phyloP scores from a whole-genome alignment of 2,329 filamentous ascomycete genomes.

The Botrytis squamosa region DNA sequence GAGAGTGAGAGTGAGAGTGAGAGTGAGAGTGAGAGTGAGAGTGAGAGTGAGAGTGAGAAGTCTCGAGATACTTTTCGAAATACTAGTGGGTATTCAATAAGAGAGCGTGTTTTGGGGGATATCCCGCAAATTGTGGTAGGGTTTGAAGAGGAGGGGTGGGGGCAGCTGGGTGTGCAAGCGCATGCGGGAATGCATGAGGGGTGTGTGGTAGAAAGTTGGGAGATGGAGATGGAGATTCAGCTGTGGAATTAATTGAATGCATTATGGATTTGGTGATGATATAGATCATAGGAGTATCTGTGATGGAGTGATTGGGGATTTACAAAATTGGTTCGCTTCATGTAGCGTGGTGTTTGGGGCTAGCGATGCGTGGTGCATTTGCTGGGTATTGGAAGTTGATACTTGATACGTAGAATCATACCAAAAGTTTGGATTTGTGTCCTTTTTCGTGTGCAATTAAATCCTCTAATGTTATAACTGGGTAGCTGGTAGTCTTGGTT shows the following conservation, averaged over 20 bases:
- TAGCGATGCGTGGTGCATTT: not conserved
- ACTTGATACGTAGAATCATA: not conserved
- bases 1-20: not conserved
- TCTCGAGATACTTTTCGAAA: not conserved
- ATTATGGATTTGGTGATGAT: not conserved
- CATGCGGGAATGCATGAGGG: not conserved
- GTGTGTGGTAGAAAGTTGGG: not conserved
- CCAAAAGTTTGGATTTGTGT: not conserved
- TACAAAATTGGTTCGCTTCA: not conserved
- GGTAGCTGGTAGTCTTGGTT: too few relatives aligned
- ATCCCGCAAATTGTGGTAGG: not conserved
- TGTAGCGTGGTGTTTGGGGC: not conserved
- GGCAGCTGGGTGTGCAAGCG: not conserved
- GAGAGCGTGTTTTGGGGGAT: not conserved
- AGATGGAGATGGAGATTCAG: not conserved
- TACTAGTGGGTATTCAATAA: not conserved
- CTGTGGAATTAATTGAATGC: not conserved
- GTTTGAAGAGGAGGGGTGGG: not conserved
- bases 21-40: not conserved
- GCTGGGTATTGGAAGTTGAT: not conserved
- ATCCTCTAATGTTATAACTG: rapidly evolving
- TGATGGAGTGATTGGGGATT: not conserved
- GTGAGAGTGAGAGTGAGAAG: not conserved
- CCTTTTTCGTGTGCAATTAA: not conserved
- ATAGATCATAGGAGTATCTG: not conserved